Percentiles rank a stretch among this genome's conserved stretches.
Evolutionary conservation across 257 asterid genomes (phyloP).

Genomic region (Echites panduratus): DNA sequence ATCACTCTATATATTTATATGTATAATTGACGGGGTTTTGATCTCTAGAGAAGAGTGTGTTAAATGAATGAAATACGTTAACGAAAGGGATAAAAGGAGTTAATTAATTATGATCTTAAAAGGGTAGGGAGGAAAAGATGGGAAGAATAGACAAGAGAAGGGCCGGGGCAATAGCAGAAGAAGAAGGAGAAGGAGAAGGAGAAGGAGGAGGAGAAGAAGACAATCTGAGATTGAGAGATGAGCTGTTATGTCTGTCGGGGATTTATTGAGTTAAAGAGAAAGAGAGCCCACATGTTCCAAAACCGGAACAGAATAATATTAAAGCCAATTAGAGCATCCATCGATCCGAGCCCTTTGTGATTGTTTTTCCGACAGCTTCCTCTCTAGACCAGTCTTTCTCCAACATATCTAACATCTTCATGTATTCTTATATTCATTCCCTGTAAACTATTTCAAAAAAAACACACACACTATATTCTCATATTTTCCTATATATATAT

Average conservation of each 20-base stretch:
- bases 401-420: conserved; percentile 23
- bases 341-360: conserved; percentile 15
- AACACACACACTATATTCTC: conserved; percentile 6
- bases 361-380: conserved; percentile 35
- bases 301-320: conserved; percentile 23
- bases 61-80: too few species aligned
- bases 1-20: too few species aligned
- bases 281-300: conserved; percentile 33
- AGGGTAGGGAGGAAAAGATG: too few species aligned
- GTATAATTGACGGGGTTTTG: too few species aligned
- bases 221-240: conserved; percentile 8
- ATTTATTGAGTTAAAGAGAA: conserved; percentile 8
- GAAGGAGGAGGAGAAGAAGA: background rate
- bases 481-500: too few species aligned
- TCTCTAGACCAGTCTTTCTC: conserved; percentile 28
- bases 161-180: background rate
- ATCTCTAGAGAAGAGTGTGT: too few species aligned
- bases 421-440: background rate
- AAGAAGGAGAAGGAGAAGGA: background rate
- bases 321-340: conserved; percentile 19
- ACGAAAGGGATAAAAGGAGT: too few species aligned
- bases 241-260: conserved; percentile 17
- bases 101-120: too few species aligned
- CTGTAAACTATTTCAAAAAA: background rate
- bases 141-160: too few species aligned